Conservation (phyloP, 2,329 filamentous ascomycete species). For the Stachybotrys chlorohalonatus region DNA sequence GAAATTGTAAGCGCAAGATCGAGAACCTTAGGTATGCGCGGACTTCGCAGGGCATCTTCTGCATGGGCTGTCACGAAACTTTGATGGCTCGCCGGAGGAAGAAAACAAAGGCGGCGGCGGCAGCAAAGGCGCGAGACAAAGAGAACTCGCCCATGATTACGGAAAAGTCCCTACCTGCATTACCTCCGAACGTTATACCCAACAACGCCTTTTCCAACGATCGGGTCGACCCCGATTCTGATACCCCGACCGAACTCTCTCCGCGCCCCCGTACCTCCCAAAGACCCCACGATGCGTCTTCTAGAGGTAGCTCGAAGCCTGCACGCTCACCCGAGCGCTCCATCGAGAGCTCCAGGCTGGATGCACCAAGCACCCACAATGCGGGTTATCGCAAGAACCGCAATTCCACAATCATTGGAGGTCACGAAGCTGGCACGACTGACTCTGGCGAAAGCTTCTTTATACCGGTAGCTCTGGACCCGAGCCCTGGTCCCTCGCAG, state of each 20-base stretch:
- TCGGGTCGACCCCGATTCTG: slow-evolving; percentile 51
- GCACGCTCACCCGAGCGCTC: slow-evolving; percentile 46
- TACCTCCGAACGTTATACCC: slow-evolving; percentile 67
- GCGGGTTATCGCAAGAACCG: slow-evolving; percentile 71
- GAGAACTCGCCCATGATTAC: slow-evolving; percentile 59
- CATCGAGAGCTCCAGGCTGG: slow-evolving; percentile 33
- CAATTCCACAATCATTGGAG: slow-evolving; percentile 56
- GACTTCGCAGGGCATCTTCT: slow-evolving; percentile 97
- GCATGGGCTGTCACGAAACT: slow-evolving; percentile 97
- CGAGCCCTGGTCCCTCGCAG: slow-evolving; percentile 52
- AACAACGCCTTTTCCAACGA: slow-evolving; percentile 53
- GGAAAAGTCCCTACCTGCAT: slow-evolving; percentile 87
- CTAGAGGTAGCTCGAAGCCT: slow-evolving; percentile 42
- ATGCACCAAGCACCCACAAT: slow-evolving; percentile 61
- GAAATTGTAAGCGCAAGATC: slow-evolving; percentile 98
- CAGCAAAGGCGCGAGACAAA: slow-evolving; percentile 52
- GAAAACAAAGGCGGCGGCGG: slow-evolving; percentile 61
- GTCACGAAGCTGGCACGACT: slow-evolving; percentile 33
- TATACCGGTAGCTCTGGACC: slow-evolving; percentile 68
- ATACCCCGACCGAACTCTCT: slow-evolving; percentile 61
- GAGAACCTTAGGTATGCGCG: slow-evolving; percentile 96
- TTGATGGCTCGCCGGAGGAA: slow-evolving; percentile 89
- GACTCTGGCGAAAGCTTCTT: slow-evolving; percentile 62
- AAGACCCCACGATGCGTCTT: slow-evolving; percentile 43
- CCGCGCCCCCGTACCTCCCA: slow-evolving; percentile 48